These are phyloP conservation scores for Teunomyces barrocoloradensis DNA, from an alignment of 805 yeast species.

Conservation along the genomic window DNA sequence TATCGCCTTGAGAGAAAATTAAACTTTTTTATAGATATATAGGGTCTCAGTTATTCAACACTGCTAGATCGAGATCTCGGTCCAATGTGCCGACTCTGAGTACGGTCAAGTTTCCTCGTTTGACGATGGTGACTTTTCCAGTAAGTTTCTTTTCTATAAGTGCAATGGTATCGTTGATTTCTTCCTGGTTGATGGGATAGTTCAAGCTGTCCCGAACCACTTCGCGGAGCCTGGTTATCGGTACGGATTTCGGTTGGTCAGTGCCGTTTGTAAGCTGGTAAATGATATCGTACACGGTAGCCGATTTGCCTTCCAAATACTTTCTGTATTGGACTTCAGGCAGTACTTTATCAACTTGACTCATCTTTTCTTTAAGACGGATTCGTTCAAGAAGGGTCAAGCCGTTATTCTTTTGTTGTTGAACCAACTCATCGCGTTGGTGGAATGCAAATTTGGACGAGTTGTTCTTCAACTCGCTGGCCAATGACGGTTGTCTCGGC, in stretches of 20 bases:
- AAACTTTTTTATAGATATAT: neutral
- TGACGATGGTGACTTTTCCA: conserved; percentile 18
- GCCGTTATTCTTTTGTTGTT: conserved; percentile 22
- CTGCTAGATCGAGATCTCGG: conserved; percentile 25
- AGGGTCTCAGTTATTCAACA: conserved; percentile 9
- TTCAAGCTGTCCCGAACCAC: conserved; percentile 32
- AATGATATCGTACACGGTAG: conserved; percentile 32
- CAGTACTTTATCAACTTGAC: conserved; percentile 8
- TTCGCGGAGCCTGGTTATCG: conserved; percentile 24
- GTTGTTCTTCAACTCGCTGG: conserved; percentile 28
- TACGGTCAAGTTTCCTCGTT: conserved; percentile 23
- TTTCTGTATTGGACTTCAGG: conserved; percentile 22
- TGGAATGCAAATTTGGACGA: conserved; percentile 33
- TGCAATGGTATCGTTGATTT: conserved; percentile 26
- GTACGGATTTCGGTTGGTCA: conserved; percentile 11
- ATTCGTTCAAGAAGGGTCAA: conserved; percentile 40
- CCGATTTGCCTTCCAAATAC: conserved; percentile 26
- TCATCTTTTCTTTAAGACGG: conserved; percentile 29
- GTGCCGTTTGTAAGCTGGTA: conserved; percentile 21
- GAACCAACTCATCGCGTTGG: conserved; percentile 9
- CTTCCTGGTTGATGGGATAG: conserved; percentile 29
- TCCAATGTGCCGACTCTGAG: conserved; percentile 24
- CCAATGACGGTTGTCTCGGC: conserved; percentile 3
- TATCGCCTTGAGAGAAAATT: conserved; percentile 57
- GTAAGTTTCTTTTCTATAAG: conserved; percentile 19